A percentile compares a stretch with the other conserved stretches of the same genome.
These are phyloP conservation scores for Vairimorpha apis DNA, from an alignment of 371 early-diverging fungal species.

Conservation along the genomic window DNA sequence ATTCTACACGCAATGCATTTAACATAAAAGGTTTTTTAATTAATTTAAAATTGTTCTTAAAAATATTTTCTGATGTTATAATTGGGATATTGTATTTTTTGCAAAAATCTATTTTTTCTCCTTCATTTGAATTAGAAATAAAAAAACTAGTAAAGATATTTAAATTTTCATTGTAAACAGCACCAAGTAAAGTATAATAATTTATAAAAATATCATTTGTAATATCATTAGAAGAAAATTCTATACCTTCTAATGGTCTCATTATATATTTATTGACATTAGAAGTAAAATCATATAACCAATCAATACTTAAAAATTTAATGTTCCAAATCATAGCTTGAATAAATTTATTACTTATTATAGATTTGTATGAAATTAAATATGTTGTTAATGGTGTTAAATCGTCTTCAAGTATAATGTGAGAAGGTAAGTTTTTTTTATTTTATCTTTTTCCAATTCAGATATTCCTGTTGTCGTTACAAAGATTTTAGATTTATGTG, in stretches of 20 bases:
- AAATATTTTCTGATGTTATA: slow-evolving; percentile 49
- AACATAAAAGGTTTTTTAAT: slow-evolving; percentile 35
- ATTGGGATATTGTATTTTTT: slow-evolving; percentile 59
- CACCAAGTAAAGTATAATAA: slow-evolving; percentile 57
- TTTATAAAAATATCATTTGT: slow-evolving; percentile 57
- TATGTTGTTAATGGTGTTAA: slow-evolving; percentile 50
- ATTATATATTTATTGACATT: slow-evolving; percentile 39
- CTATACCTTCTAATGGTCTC: slow-evolving; percentile 50
- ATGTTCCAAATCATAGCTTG: slow-evolving; percentile 60
- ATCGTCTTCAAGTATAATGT: slow-evolving; percentile 15
- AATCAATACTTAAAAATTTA: slow-evolving; percentile 53
- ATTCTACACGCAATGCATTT: slow-evolving; percentile 18
- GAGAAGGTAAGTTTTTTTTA: slow-evolving; percentile 17
- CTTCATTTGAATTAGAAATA: slow-evolving; percentile 25
- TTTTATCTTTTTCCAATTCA: slow-evolving; percentile 25
- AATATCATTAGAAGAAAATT: slow-evolving; percentile 57
- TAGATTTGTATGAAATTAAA: slow-evolving; percentile 54
- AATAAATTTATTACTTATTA: slow-evolving; percentile 59
- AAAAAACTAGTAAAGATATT: slow-evolving; percentile 56
- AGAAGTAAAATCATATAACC: slow-evolving; percentile 48
- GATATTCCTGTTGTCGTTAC: slow-evolving; percentile 53
- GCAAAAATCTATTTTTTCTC: slow-evolving; percentile 51
- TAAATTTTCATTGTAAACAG: slow-evolving; percentile 39
- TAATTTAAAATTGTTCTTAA: slow-evolving; percentile 38
- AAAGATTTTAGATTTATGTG: slow-evolving; percentile 27